phyloP scores from a whole-genome alignment of 2,329 filamentous ascomycete genomes.

The Fusarium albosuccineum region DNA sequence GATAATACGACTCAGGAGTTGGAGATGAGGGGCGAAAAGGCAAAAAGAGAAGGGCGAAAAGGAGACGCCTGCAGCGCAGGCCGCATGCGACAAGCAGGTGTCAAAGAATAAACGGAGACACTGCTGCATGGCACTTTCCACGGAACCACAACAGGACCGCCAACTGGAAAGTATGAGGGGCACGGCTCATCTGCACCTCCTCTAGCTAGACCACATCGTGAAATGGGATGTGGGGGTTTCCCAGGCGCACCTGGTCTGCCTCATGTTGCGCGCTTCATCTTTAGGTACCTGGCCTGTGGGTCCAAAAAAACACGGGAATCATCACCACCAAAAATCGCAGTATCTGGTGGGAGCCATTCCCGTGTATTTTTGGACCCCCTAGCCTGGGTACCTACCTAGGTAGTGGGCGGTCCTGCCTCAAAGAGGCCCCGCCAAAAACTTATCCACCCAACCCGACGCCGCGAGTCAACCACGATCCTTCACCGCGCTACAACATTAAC shows the following conservation, averaged over 20 bases:
- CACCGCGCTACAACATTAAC: constrained; percentile 24
- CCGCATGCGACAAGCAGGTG: constrained; percentile 9
- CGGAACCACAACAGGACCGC: neutral
- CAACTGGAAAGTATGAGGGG: neutral
- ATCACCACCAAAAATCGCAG: too few relatives aligned
- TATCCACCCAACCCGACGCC: constrained; percentile 15
- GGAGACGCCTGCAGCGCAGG: constrained; percentile 5
- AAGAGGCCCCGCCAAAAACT: neutral
- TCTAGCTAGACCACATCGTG: neutral
- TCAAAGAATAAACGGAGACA: neutral
- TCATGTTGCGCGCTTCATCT: too few relatives aligned
- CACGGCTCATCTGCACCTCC: neutral
- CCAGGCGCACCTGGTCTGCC: too few relatives aligned
- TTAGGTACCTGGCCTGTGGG: too few relatives aligned
- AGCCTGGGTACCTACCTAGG: neutral
- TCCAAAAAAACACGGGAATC: too few relatives aligned
- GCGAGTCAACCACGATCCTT: constrained; percentile 23
- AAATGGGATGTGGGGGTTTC: constrained; percentile 1
- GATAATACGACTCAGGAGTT: neutral
- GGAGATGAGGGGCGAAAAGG: neutral
- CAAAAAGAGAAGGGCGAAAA: neutral
- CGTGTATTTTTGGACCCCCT: too few relatives aligned
- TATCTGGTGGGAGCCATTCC: too few relatives aligned
- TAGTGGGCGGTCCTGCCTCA: neutral
- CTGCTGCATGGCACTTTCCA: constrained; percentile 6